A percentile compares a stretch with the other conserved stretches of the same genome.
These are phyloP conservation scores for Zanthoxylum bungeanum DNA, from an alignment of 345 rosid species.

Conservation along the genomic window DNA sequence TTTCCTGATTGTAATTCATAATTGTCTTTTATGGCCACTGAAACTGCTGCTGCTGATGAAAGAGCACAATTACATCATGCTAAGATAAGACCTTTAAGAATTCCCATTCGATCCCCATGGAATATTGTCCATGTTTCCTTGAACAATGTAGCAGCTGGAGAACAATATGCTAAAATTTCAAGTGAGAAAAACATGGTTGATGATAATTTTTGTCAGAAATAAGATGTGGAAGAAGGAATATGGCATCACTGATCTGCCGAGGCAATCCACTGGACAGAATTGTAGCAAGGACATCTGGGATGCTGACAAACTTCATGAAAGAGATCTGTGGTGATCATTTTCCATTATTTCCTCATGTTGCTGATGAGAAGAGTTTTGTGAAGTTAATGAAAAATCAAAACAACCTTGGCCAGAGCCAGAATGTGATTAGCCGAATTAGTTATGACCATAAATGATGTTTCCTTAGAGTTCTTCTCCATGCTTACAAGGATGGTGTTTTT, in stretches of 20 bases:
- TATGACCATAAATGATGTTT: conserved; percentile 48
- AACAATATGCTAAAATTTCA: conserved; percentile 19
- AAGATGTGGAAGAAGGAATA: conserved; percentile 11
- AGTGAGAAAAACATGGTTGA: conserved; percentile 19
- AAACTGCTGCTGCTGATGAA: conserved; percentile 46
- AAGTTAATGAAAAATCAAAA: conserved; percentile 32
- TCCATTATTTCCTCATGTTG: conserved; percentile 43
- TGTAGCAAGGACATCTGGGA: conserved; percentile 59
- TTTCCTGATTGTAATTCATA: conserved; percentile 81
- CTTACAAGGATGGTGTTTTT: conserved; percentile 67
- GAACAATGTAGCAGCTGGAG: conserved; percentile 15
- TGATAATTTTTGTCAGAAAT: conserved; percentile 5
- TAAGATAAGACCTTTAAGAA: conserved; percentile 50
- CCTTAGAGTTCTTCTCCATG: conserved; percentile 71
- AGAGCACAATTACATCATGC: conserved; percentile 49
- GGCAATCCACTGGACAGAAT: conserved; percentile 37
- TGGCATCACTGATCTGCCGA: conserved; percentile 10
- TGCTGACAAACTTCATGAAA: conserved; percentile 38
- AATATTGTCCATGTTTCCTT: conserved; percentile 39
- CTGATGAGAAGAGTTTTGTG: conserved; percentile 24
- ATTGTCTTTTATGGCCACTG: conserved; percentile 44
- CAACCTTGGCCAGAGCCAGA: conserved; percentile 23
- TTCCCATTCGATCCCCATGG: conserved; percentile 79
- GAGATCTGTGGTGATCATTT: conserved; percentile 32
- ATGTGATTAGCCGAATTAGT: conserved; percentile 26